Evolutionary conservation across 2,329 filamentous ascomycete genomes (phyloP).

Genomic region (Rutstroemia sp.): DNA sequence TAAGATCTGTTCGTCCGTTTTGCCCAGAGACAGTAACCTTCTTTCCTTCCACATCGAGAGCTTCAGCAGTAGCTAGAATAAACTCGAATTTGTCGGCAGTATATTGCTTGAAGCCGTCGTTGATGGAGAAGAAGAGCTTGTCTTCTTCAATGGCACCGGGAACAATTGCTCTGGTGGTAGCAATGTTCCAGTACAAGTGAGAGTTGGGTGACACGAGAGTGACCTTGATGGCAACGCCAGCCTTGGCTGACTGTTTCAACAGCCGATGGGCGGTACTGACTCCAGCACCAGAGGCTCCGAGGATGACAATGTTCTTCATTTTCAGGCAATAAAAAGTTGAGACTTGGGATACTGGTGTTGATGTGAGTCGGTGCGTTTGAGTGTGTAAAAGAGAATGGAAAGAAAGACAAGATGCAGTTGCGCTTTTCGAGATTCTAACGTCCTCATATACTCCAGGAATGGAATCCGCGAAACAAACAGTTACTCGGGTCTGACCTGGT

Average conservation of each 20-base stretch:
- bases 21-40: conserved; percentile 35
- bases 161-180: conserved; percentile 39
- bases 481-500: no score
- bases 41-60: conserved; percentile 36
- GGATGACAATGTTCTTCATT: conserved; percentile 23
- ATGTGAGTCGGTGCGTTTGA: no score
- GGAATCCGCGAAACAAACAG: no score
- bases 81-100: conserved; percentile 42
- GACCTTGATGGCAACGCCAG: conserved; percentile 37
- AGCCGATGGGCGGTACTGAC: conserved; percentile 28
- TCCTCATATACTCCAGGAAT: no score
- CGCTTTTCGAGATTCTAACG: no score
- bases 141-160: conserved; percentile 36
- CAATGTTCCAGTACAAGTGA: conserved; percentile 43
- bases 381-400: no score
- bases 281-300: conserved; percentile 28
- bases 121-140: conserved; percentile 32
- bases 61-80: conserved; percentile 40
- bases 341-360: no score
- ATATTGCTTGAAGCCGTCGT: conserved; percentile 41
- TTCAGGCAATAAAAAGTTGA: background rate
- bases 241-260: conserved; percentile 22
- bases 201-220: conserved; percentile 45
- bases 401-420: no score
- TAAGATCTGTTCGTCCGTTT: conserved; percentile 25